Evolutionary conservation across 2,329 filamentous ascomycete species (phyloP).

Genomic region (Cordyceps cateniannulata): DNA sequence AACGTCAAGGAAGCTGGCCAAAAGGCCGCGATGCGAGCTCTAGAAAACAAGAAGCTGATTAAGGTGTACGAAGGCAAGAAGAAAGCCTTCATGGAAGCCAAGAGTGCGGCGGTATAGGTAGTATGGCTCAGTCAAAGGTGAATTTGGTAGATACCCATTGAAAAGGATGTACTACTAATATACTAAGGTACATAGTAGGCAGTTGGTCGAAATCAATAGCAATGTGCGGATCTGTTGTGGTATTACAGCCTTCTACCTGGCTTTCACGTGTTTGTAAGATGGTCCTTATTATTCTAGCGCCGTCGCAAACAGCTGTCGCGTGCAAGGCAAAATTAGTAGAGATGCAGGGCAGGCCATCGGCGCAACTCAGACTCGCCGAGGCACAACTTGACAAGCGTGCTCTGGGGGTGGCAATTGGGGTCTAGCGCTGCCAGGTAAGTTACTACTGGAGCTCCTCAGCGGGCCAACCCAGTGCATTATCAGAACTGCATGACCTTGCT

Average conservation of each 20-base stretch:
- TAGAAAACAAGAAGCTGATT: slow-evolving; percentile 61
- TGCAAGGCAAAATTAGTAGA: not conserved
- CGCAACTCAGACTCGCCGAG: slow-evolving; percentile 8
- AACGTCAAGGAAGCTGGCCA: slow-evolving; percentile 64
- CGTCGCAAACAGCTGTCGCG: not conserved
- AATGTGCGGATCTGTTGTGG: too few relatives aligned
- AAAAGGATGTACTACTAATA: too few relatives aligned
- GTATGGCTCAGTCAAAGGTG: not conserved
- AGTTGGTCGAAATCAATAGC: too few relatives aligned
- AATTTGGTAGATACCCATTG: not conserved
- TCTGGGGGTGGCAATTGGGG: slow-evolving; percentile 4
- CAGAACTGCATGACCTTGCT: not conserved
- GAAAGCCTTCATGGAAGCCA: slow-evolving; percentile 32
- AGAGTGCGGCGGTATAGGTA: not conserved
- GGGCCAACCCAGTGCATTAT: not conserved
- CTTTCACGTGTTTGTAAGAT: slow-evolving; percentile 2
- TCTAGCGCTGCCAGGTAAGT: not conserved
- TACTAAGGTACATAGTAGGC: too few relatives aligned
- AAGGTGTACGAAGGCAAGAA: slow-evolving; percentile 43
- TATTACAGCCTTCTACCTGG: too few relatives aligned
- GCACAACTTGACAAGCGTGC: slow-evolving; percentile 1
- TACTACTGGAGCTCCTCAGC: not conserved
- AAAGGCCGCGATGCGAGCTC: slow-evolving; percentile 56
- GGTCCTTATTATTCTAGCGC: too few relatives aligned
- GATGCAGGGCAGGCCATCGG: not conserved